Evolutionary conservation across 495 filamentous ascomycete genomes (phyloP).

Genomic region (Paragyromitra xinjiangensis): DNA sequence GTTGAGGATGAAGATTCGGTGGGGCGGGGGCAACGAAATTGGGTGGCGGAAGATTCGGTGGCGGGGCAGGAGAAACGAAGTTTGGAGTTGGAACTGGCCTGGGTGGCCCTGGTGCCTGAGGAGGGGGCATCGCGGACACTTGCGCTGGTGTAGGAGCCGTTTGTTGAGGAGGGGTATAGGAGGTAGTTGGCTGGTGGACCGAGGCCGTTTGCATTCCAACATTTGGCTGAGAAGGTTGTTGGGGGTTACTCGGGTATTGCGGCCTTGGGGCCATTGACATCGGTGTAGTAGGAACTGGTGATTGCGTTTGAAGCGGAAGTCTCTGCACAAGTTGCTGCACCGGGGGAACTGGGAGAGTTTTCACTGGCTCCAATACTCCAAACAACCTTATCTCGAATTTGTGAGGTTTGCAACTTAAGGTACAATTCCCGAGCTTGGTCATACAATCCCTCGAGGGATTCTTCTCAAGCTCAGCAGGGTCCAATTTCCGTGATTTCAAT

Average conservation of each 20-base stretch:
- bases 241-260: slow-evolving; percentile 21
- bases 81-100: slow-evolving; percentile 6
- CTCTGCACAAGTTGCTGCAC: slow-evolving; percentile 59
- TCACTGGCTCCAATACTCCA: slow-evolving; percentile 83
- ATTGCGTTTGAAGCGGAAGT: slow-evolving; percentile 13
- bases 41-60: slow-evolving; percentile 21
- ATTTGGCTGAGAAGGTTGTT: slow-evolving; percentile 19
- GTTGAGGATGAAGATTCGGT: slow-evolving; percentile 51
- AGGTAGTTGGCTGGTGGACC: slow-evolving; percentile 60
- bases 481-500: slow-evolving; percentile 75
- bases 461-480: slow-evolving; percentile 70
- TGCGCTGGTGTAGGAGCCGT: slow-evolving; percentile 15
- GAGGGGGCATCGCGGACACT: slow-evolving; percentile 50
- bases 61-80: slow-evolving; percentile 24
- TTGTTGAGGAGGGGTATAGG: slow-evolving; percentile 56
- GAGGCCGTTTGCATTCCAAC: slow-evolving; percentile 15
- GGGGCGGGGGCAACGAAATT: slow-evolving; percentile 34
- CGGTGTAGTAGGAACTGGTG: slow-evolving; percentile 2
- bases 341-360: slow-evolving; percentile 70
- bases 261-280: slow-evolving; percentile 11
- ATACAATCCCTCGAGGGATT: slow-evolving; percentile 86
- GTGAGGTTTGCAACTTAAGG: slow-evolving; percentile 89
- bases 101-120: slow-evolving; percentile 42
- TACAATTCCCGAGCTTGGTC: slow-evolving; percentile 79
- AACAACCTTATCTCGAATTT: slow-evolving; percentile 87